Conservation (phyloP, 1,284 basidiomycete genomes). For the Papiliotrema fonsecae region DNA sequence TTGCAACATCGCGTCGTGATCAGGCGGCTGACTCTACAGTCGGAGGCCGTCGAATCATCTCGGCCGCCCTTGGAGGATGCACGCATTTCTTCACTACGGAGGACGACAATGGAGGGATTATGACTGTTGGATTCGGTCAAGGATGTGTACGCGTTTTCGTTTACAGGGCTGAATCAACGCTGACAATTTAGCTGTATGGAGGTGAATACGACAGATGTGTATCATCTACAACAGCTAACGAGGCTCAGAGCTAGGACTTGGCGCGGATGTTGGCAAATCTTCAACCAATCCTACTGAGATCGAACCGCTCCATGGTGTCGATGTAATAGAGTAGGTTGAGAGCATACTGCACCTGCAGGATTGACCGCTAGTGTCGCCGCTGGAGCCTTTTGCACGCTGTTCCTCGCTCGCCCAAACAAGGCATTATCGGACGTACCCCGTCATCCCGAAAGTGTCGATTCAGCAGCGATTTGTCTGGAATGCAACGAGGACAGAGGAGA, state of each 20-base stretch:
- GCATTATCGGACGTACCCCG: slow-evolving; percentile 67
- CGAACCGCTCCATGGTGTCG: slow-evolving; percentile 64
- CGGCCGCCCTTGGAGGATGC: slow-evolving; percentile 74
- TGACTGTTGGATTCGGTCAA: slow-evolving; percentile 64
- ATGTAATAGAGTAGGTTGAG: slow-evolving; percentile 65
- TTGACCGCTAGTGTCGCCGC: slow-evolving; percentile 61
- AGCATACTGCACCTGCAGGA: background rate
- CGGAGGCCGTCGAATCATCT: slow-evolving; percentile 67
- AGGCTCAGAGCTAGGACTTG: slow-evolving; percentile 69
- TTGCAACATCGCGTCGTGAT: slow-evolving; percentile 3
- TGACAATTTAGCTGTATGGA: slow-evolving; percentile 27
- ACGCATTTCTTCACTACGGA: slow-evolving; percentile 76
- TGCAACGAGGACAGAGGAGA: slow-evolving; percentile 66
- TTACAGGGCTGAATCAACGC: background rate
- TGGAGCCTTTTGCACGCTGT: slow-evolving; percentile 77
- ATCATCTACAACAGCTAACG: background rate
- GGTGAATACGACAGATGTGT: slow-evolving; percentile 9
- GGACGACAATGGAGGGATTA: slow-evolving; percentile 51
- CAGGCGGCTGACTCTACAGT: slow-evolving; percentile 2
- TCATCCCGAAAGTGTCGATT: slow-evolving; percentile 66
- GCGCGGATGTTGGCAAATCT: slow-evolving; percentile 73
- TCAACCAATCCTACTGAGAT: slow-evolving; percentile 77
- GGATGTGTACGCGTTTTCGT: slow-evolving; percentile 32
- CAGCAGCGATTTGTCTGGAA: slow-evolving; percentile 64
- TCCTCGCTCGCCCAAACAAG: slow-evolving; percentile 66